phyloP scores from a whole-genome alignment of 179 eudicot genomes.

The Actinidia polygama region DNA sequence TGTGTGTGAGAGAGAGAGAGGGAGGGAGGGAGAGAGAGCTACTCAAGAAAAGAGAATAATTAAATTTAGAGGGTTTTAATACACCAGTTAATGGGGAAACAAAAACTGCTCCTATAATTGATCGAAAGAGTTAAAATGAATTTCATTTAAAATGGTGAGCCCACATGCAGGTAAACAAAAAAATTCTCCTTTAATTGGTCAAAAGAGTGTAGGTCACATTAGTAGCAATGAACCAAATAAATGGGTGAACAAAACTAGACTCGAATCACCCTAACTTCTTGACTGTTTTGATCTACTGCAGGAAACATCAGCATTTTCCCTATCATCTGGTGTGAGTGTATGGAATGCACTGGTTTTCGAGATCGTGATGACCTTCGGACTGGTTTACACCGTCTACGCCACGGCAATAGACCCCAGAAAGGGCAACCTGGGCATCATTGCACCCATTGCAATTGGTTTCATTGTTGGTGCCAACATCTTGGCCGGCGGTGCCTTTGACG shows the following conservation, averaged over 20 bases:
- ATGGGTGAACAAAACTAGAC: background rate
- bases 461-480: conserved; percentile 71
- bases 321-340: conserved; percentile 54
- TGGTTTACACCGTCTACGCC: conserved; percentile 68
- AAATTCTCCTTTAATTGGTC: too few species aligned
- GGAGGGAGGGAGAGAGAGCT: too few species aligned
- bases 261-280: background rate
- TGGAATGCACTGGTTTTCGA: conserved; percentile 65
- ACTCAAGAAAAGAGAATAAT: background rate
- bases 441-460: conserved; percentile 70
- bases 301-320: conserved; percentile 63
- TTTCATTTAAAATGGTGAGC: background rate
- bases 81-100: too few species aligned
- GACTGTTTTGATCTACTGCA: conserved; percentile 14
- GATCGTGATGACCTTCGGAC: conserved; percentile 72
- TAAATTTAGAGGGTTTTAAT: too few species aligned
- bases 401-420: conserved; percentile 68
- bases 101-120: too few species aligned
- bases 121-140: background rate
- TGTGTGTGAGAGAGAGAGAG: too few species aligned
- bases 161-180: too few species aligned
- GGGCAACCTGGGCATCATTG: conserved; percentile 67
- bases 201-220: too few species aligned
- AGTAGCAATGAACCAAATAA: too few species aligned
- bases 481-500: conserved; percentile 70